Evolutionary conservation across 208 protist species (phyloP).

Genomic region (Balamuthia mandrillaris): DNA sequence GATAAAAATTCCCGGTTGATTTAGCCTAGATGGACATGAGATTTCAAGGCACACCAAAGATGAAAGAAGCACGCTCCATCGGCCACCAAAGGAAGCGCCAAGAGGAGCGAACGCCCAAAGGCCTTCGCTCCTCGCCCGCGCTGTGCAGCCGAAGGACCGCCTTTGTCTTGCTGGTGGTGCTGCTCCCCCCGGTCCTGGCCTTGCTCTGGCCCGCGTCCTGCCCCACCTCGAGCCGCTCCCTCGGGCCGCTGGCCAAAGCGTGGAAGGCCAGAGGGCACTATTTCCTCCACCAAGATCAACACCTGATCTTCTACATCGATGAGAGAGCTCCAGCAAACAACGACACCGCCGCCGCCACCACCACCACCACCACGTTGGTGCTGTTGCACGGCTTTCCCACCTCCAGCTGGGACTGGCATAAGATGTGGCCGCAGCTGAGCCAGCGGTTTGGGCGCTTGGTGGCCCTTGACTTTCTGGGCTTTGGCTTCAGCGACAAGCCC

Average conservation of each 20-base stretch:
- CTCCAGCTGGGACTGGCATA: background rate
- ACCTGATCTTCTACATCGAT: background rate
- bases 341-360: background rate
- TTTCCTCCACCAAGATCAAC: background rate
- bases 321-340: background rate
- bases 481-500: constrained; percentile 13
- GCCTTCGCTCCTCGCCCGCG: no score
- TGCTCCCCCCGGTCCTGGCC: no score
- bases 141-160: no score
- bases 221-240: background rate
- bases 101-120: no score
- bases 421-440: background rate
- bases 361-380: background rate
- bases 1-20: no score
- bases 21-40: no score
- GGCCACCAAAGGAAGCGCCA: no score
- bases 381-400: background rate
- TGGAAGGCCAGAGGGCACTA: background rate
- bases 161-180: no score
- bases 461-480: background rate
- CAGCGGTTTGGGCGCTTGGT: background rate
- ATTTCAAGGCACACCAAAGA: no score
- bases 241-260: background rate
- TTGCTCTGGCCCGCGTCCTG: no score
- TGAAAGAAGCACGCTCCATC: no score